phyloP scores from a whole-genome alignment of 1,284 basidiomycete genomes.

The Cutaneotrichosporon cyanovorans region DNA sequence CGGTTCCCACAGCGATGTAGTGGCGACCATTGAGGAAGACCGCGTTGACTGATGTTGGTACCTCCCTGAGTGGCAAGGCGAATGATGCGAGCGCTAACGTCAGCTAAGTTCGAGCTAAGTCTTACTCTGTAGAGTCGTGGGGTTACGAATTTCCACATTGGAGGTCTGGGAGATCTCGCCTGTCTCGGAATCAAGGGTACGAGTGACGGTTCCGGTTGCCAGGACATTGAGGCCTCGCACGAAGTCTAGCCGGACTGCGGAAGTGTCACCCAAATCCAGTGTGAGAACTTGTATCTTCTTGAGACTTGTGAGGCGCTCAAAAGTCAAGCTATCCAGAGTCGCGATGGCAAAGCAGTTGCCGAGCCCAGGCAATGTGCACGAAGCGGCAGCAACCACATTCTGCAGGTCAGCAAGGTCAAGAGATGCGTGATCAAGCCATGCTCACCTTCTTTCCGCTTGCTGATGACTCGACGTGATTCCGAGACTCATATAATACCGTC shows the following conservation, averaged over 20 bases:
- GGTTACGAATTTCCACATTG: conserved; percentile 61
- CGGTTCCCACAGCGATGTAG: conserved; percentile 42
- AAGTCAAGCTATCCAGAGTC: conserved; percentile 53
- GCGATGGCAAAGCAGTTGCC: conserved; percentile 56
- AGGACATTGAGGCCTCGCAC: conserved; percentile 54
- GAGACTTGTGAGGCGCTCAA: conserved; percentile 61
- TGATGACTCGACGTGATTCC: conserved; percentile 59
- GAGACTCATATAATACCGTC: conserved; percentile 54
- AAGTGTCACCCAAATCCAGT: conserved; percentile 61
- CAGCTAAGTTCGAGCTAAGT: neutral
- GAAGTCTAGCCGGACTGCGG: conserved; percentile 58
- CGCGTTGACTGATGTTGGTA: conserved; percentile 23
- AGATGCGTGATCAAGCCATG: neutral
- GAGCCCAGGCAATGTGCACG: conserved; percentile 51
- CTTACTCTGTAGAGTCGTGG: conserved; percentile 59
- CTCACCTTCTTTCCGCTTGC: conserved; percentile 65
- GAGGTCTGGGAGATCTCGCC: conserved; percentile 52
- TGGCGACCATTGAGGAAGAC: conserved; percentile 26
- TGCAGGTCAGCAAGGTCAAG: conserved; percentile 30
- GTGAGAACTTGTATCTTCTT: conserved; percentile 75
- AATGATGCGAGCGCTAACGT: conserved; percentile 25
- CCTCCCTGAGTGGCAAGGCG: conserved; percentile 23
- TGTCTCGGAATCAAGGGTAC: conserved; percentile 53
- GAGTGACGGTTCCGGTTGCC: conserved; percentile 56
- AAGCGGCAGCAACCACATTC: conserved; percentile 57